These are phyloP conservation scores for Mesotaenium endlicherianum DNA, from an alignment of 139 green algal species.

Conservation along the genomic window DNA sequence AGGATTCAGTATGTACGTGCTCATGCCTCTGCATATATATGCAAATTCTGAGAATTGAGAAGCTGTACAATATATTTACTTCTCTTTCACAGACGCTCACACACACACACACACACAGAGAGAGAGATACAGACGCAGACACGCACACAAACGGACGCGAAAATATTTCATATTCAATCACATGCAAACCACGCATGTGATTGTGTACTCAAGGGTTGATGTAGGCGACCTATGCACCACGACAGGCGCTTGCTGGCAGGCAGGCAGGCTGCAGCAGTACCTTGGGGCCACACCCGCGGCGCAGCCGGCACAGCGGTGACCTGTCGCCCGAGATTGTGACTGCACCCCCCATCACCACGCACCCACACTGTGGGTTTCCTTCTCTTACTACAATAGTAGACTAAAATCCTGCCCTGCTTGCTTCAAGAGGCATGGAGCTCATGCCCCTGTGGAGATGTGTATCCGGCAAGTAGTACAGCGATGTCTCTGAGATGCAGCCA, in stretches of 20 bases:
- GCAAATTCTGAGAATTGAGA: no score
- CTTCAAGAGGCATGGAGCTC: not conserved
- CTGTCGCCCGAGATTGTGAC: slow-evolving; percentile 28
- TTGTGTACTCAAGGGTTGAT: not conserved
- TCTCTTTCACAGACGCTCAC: no score
- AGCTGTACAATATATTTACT: no score
- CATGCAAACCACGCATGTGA: not conserved
- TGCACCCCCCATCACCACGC: not conserved
- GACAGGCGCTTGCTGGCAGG: no score
- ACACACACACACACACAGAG: not conserved
- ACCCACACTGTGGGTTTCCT: no score
- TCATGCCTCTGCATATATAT: no score
- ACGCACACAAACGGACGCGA: not conserved
- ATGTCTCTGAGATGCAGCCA: not conserved
- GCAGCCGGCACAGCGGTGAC: slow-evolving; percentile 23
- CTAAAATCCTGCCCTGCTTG: not conserved
- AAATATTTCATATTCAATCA: not conserved
- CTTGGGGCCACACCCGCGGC: slow-evolving; percentile 20
- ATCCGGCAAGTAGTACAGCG: not conserved
- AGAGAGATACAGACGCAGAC: not conserved
- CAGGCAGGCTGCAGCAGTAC: no score
- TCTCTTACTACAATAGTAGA: slow-evolving; percentile 6
- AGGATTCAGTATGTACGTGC: no score
- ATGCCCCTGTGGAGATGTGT: not conserved
- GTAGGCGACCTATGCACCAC: no score